A percentile compares a stretch with the other conserved stretches of the same genome.
Conservation (phyloP, 1,284 basidiomycete genomes). For the Melampsora larici-populina region DNA sequence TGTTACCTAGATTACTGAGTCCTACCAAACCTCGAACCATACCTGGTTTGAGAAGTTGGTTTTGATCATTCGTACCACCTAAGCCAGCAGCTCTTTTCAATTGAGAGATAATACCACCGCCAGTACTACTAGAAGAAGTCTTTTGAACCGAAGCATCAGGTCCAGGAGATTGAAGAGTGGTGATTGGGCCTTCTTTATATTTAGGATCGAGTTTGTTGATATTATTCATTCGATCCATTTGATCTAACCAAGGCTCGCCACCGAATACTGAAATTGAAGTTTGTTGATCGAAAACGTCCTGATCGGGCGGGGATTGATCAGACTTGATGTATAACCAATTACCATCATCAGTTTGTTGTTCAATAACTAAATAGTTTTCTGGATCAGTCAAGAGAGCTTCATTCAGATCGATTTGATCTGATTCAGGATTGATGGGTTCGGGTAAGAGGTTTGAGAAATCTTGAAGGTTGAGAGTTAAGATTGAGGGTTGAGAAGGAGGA, state of each 20-base stretch:
- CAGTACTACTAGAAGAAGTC: background rate
- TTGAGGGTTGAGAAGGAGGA: slow-evolving; percentile 43
- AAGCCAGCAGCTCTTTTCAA: background rate
- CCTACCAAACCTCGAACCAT: slow-evolving; percentile 69
- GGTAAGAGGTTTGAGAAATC: background rate
- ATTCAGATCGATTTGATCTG: slow-evolving; percentile 22
- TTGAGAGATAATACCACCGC: background rate
- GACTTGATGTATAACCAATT: slow-evolving; percentile 4
- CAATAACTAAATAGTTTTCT: slow-evolving; percentile 28
- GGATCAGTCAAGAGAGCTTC: slow-evolving; percentile 34
- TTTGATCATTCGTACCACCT: background rate
- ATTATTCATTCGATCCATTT: slow-evolving; percentile 38
- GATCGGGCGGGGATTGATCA: no score
- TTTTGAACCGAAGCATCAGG: background rate
- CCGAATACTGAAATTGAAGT: background rate
- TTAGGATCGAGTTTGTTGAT: slow-evolving; percentile 36
- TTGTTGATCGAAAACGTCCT: background rate
- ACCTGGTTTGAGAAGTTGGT: background rate
- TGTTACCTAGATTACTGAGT: slow-evolving; percentile 72
- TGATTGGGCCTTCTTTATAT: slow-evolving; percentile 8
- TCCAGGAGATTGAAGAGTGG: background rate
- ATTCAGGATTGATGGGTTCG: slow-evolving; percentile 26
- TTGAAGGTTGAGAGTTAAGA: slow-evolving; percentile 34
- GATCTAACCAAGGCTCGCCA: slow-evolving; percentile 11
- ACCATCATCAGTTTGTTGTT: slow-evolving; percentile 33